These are phyloP conservation scores for Paramecium pentaurelia DNA, from an alignment of 73 alveolate genomes.

Conservation along the genomic window DNA sequence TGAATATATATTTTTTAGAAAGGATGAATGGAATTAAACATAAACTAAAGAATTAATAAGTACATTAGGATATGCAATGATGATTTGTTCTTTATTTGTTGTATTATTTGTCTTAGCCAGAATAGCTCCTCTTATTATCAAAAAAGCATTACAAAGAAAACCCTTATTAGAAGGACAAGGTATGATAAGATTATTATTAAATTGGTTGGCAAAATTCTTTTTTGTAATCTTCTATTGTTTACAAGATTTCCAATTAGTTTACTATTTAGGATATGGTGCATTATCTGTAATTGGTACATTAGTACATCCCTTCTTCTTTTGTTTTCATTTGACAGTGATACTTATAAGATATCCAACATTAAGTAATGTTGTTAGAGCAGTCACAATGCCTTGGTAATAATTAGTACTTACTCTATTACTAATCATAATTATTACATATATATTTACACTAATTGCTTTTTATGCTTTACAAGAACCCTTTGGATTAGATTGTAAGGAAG, in stretches of 20 bases:
- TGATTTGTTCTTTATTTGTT: slow-evolving; percentile 56
- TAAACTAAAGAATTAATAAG: slow-evolving; percentile 29
- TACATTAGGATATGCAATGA: slow-evolving; percentile 54
- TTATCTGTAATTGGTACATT: slow-evolving; percentile 70
- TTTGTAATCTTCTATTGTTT: slow-evolving; percentile 42
- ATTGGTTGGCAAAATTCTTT: slow-evolving; percentile 14
- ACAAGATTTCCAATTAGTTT: slow-evolving; percentile 59
- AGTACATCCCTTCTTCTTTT: slow-evolving; percentile 76
- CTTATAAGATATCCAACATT: slow-evolving; percentile 72
- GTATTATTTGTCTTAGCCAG: slow-evolving; percentile 55
- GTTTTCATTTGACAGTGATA: slow-evolving; percentile 74
- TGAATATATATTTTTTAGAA: slow-evolving; percentile 39
- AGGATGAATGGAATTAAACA: neutral
- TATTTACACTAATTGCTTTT: slow-evolving; percentile 66
- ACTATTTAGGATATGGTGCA: slow-evolving; percentile 72
- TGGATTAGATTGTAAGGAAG: slow-evolving; percentile 59
- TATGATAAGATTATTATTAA: neutral
- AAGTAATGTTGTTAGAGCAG: slow-evolving; percentile 74
- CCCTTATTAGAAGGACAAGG: neutral
- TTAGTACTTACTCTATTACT: slow-evolving; percentile 70
- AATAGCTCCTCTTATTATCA: slow-evolving; percentile 57
- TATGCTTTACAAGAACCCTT: slow-evolving; percentile 57
- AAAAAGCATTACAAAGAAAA: slow-evolving; percentile 21
- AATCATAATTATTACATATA: slow-evolving; percentile 66
- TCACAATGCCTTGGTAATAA: slow-evolving; percentile 73